Base-by-base conservation (phyloP, 31 red algal species). In the Porphyra umbilicalis region DNA sequence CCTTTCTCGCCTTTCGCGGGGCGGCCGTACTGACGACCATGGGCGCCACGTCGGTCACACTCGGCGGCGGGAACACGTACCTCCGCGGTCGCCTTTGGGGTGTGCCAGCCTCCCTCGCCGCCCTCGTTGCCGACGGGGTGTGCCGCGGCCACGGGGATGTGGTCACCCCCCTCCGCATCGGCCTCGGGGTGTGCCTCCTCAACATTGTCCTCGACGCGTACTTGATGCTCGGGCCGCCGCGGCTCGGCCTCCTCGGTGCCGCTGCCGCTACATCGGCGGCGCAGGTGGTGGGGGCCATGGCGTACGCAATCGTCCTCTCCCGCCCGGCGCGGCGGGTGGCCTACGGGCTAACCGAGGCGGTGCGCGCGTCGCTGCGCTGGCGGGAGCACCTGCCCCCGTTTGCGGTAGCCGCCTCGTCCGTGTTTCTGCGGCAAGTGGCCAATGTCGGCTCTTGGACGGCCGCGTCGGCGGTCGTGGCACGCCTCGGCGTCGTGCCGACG, bases 161-260 rank as follows among this genome's bases (percentile, higher is more conserved):
- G 29, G 38, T 38, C 35, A 79, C 77, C 3, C 36, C 38, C 29
- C 38, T 79, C 25, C 36, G 35, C 20, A 39, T 79, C 29, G 35
- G 36, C 25, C 77, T 79, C 20, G 77, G 77, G 25, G 77, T 39
- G 11, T 36, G 77, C 20, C 20, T 29, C 3, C 36, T 79, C 77
- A 79, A 79, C 29, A 29, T 79, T 18, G 77, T 29, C 25, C 77
- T 79, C 36, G 77, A 79, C 25, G 77, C 77, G 77, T 79, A 38
- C 77, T n/a, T 79, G 4, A 39, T 79, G 36, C 30, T 79, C 29
- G 77, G 35, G 3, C 35, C 38, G 14, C 36, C 35, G 2, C 57
- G 57, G 57, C 57, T 71, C 25, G 57, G 57, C 11, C 57, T 71
- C 20, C 57, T 71, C 20, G 77, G 77, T 8, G 77, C 77, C 35